Conservation (phyloP, 176 grass and related monocot genomes). For the Saccharum spontaneum region DNA sequence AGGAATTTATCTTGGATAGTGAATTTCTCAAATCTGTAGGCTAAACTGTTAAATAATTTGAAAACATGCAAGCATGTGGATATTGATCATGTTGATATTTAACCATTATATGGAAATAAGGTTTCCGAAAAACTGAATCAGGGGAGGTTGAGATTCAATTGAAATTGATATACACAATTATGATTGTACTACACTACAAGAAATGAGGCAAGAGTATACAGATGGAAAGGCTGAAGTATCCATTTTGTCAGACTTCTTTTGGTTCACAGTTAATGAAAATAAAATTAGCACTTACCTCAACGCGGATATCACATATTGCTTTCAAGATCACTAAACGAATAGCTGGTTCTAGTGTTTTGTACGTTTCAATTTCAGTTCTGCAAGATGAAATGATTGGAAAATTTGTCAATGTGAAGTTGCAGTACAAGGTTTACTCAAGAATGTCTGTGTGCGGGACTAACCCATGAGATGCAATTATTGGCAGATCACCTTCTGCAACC, state of each 20-base stretch:
- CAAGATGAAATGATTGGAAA: constrained; percentile 27
- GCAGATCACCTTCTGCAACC: constrained; percentile 97
- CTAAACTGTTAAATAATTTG: not conserved
- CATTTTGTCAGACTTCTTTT: not conserved
- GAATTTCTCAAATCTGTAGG: not conserved
- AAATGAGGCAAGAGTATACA: not conserved
- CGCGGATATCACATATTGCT: constrained; percentile 94
- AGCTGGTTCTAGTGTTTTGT: constrained; percentile 74
- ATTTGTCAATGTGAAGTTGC: not conserved
- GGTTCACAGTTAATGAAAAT: not conserved
- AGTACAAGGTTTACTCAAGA: constrained; percentile 10
- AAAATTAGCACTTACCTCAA: constrained; percentile 57
- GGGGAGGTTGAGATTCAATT: not conserved
- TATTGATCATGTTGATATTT: not conserved
- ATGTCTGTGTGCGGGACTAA: constrained; percentile 49
- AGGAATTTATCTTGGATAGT: not conserved
- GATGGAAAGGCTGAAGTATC: not conserved
- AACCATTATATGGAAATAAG: not conserved
- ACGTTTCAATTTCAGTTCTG: constrained; percentile 82
- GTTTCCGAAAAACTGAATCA: not conserved
- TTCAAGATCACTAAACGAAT: constrained; percentile 88
- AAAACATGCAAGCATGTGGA: not conserved
- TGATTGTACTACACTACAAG: not conserved
- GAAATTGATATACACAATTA: not conserved
- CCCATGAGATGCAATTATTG: constrained; percentile 96